These are phyloP conservation scores for Excoecaria cochinchinensis DNA, from an alignment of 345 rosid species.

Conservation along the genomic window DNA sequence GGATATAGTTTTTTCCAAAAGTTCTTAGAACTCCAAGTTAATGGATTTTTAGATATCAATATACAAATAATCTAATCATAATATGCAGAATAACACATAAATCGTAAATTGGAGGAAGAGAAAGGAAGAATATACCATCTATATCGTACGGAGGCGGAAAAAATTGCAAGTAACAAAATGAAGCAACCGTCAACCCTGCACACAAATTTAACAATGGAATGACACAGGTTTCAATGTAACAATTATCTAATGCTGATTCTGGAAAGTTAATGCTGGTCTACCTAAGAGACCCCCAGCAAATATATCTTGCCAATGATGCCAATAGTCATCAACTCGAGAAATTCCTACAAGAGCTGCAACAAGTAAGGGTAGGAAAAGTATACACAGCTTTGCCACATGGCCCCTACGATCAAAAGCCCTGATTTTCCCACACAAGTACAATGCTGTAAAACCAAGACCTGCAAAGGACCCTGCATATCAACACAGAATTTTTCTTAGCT, in stretches of 20 bases:
- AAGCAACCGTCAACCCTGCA: constrained; percentile 56
- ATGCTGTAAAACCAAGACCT: constrained; percentile 73
- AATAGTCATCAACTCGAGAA: constrained; percentile 92
- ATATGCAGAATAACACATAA: background rate
- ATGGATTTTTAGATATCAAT: background rate
- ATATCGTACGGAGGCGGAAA: constrained; percentile 68
- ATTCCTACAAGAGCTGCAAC: constrained; percentile 76
- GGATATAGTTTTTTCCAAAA: background rate
- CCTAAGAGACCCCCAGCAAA: constrained; percentile 87
- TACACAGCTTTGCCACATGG: constrained; percentile 89
- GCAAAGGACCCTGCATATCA: constrained; percentile 81
- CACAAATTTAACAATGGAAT: constrained; percentile 9
- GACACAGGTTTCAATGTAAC: constrained; percentile 8
- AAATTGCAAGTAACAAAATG: constrained; percentile 78
- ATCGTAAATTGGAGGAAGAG: background rate
- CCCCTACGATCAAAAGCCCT: constrained; percentile 75
- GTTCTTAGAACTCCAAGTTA: background rate
- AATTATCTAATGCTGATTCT: background rate
- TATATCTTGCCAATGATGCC: constrained; percentile 99
- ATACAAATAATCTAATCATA: background rate
- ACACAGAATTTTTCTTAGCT: constrained; percentile 26
- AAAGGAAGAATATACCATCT: constrained; percentile 44
- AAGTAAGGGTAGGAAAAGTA: constrained; percentile 66
- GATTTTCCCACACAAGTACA: constrained; percentile 77
- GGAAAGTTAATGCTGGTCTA: constrained; percentile 16